Evolutionary conservation across 768 basidiomycete species (phyloP).

Genomic region (Tylopilus felleus): DNA sequence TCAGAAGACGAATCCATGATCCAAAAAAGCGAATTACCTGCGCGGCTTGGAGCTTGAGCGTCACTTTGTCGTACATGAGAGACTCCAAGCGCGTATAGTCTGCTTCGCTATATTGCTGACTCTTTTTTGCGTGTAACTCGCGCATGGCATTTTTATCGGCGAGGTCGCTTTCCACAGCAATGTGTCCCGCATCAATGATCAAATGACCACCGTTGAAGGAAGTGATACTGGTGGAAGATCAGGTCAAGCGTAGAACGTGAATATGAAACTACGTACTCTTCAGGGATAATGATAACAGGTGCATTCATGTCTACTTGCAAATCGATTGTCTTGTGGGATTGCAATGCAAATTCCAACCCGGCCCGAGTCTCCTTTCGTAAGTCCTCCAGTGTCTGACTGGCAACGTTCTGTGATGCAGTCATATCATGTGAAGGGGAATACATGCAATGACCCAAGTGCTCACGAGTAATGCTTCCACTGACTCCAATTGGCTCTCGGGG

Average conservation of each 20-base stretch:
- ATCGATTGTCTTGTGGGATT: constrained; percentile 93
- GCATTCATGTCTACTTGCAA: constrained; percentile 96
- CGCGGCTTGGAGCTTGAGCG: constrained; percentile 78
- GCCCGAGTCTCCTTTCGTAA: constrained; percentile 91
- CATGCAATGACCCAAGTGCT: constrained; percentile 21
- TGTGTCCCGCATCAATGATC: constrained; percentile 94
- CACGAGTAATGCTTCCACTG: constrained; percentile 88
- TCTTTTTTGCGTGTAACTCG: constrained; percentile 77
- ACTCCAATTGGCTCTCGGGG: constrained; percentile 91
- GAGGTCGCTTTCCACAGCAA: constrained; percentile 86
- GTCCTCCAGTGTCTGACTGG: constrained; percentile 90
- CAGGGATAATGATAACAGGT: constrained; percentile 94
- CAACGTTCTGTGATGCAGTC: constrained; percentile 60
- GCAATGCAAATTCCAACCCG: constrained; percentile 89
- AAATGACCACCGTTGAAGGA: constrained; percentile 78
- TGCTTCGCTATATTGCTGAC: constrained; percentile 79
- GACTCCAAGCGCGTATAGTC: constrained; percentile 85
- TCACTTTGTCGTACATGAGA: constrained; percentile 93
- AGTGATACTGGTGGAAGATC: constrained; percentile 56
- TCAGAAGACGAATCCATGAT: constrained; percentile 6
- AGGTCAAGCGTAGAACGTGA: constrained; percentile 16
- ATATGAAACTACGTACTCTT: constrained; percentile 54
- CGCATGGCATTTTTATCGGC: constrained; percentile 79
- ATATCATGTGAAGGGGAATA: neutral
- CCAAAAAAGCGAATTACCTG: constrained; percentile 54